These are phyloP conservation scores for Dendryphion nanum DNA, from an alignment of 2,329 filamentous ascomycete species.

Conservation along the genomic window DNA sequence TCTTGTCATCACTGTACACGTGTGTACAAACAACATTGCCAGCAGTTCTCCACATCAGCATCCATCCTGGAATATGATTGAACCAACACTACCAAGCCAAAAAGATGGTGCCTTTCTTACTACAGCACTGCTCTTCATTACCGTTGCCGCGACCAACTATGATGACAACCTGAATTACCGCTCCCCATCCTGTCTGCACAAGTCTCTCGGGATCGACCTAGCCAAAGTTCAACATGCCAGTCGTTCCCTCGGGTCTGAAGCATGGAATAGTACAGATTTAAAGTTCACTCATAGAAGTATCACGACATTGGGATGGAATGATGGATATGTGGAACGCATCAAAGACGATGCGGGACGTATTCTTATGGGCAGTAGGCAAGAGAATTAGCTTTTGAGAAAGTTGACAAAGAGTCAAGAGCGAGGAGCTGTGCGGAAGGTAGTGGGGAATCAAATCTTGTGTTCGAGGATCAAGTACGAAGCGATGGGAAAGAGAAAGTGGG, in stretches of 20 bases:
- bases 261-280: constrained; percentile 12
- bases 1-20: too few relatives aligned
- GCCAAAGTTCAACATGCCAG: constrained; percentile 58
- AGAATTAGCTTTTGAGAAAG: constrained; percentile 58
- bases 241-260: constrained; percentile 31
- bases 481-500: constrained; percentile 44
- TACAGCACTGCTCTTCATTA: too few relatives aligned
- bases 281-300: constrained; percentile 47
- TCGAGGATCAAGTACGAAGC: constrained; percentile 27
- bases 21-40: too few relatives aligned
- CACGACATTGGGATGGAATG: constrained; percentile 50
- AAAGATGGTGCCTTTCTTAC: too few relatives aligned
- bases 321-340: constrained; percentile 58
- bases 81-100: too few relatives aligned
- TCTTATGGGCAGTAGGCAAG: constrained; percentile 69
- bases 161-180: constrained; percentile 56
- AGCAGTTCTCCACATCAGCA: too few relatives aligned
- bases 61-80: too few relatives aligned
- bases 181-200: constrained; percentile 64
- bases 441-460: constrained; percentile 63
- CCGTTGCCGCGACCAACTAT: background rate
- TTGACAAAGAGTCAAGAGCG: constrained; percentile 57
- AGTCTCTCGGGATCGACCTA: constrained; percentile 63
- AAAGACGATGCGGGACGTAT: constrained; percentile 63
- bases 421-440: constrained; percentile 65